Evolutionary conservation across 2,329 filamentous ascomycete genomes (phyloP), one percentile per base, ranked within the genome.

Genomic region (Arthroderma uncinatum): DNA sequence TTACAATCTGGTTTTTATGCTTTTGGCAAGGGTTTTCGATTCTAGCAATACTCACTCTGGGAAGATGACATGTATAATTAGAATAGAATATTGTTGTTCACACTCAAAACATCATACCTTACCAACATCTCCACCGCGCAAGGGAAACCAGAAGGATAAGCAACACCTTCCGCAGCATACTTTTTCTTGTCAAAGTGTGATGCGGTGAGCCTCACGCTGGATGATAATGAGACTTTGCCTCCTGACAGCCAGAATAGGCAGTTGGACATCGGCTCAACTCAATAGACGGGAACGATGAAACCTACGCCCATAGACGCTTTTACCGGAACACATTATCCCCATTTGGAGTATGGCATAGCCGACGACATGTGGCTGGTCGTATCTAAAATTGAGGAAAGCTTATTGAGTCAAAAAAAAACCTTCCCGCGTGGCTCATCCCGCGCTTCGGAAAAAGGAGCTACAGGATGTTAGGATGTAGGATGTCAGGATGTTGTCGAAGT

Each of bases 51-150:
- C 25, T 12, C 25, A n/a, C 44, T n/a, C 44, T 10, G 6, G 19
- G 39, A 19, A 42, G 39, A 42, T 21, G 21, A n/a, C 44, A 16
- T 50, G 44, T 50, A 50, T 19, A 25, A 50, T 50, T 50, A 50
- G 44, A 50, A 50, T 50, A 50, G 44, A 50, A 33, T 50, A n/a
- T n/a, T 50, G 14, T 50, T 50, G 28, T 50, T 50, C 25, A 19
- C 25, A 33, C 44, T 50, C 28, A n/a, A 33, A n/a, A 33, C 5
- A 14, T 33, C 25, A 8, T 7, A 2, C n/a, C 25, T 25, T 12
- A 50, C 40, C n/a, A 3, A 28, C 8, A 23, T 12, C 9, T 23
- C 10, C 19, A 12, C 10, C 12, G 9, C 30, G 21, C 39, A 42
- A 42, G 10, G 16, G n/a, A 5, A 19, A 42, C 19, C 10, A 21